Base-by-base conservation (phyloP, 768 basidiomycete species). In the Leccinum subtestaceum region DNA sequence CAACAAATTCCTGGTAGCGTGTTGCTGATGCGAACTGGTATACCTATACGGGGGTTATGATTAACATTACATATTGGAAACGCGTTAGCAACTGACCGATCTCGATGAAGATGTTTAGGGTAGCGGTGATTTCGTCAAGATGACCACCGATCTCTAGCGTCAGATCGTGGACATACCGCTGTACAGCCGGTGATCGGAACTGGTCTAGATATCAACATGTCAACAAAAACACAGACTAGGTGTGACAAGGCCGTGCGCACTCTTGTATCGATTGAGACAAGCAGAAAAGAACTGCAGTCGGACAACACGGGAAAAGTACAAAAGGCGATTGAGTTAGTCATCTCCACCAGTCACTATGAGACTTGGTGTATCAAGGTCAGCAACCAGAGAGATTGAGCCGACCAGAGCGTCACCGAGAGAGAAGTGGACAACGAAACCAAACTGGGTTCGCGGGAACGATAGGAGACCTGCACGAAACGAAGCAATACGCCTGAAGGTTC, bases 21-120 rank as follows among this genome's bases (percentile, higher is more conserved):
- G 82, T 51, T 81, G 77, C 65, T 82, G 81, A 27, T 81, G 81
- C 25, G 55, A 79, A 80, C 54, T 80, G 81, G 81, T 19, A 84
- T 78, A 57, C 81, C 80, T 82, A 50, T 81, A 48, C 17, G 58
- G 10, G 5, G 23, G 40, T 17, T 45, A 4, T 59, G 4, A 61
- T 34, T 19, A 13, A 15, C 32, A 21, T 23, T 49, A 21, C 27
- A 23, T n/a, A 54, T 55, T 45, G 10, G 40, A 53, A 31, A 32
- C 17, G 27, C 15, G 19, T 23, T 13, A 19, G 21, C 5, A 36
- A 65, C 78, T 43, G 34, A 80, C 82, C 82, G 52, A 82, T 77
- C 60, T 82, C 80, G 34, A 83, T 78, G 65, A 83, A 84, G 53
- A 80, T 73, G 21, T 70, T 75, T 49, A 83, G 65, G 6, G 79